These are phyloP conservation scores for Vigna radiata DNA, from an alignment of 306 rosid species.

Conservation along the genomic window DNA sequence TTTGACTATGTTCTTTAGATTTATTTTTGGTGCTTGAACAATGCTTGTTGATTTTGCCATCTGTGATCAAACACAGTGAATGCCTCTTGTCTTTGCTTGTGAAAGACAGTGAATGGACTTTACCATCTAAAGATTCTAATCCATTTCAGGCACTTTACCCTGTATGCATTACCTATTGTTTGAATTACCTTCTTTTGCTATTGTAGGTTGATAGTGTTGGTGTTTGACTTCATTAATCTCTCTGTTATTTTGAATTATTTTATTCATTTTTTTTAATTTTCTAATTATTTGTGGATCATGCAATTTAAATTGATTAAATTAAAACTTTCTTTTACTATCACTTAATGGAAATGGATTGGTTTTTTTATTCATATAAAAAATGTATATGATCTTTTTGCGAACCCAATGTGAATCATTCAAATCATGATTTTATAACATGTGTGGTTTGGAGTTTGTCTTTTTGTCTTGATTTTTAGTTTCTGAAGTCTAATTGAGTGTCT, in stretches of 20 bases:
- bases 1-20: neutral
- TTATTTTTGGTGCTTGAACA: neutral
- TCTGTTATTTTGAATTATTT: neutral
- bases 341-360: neutral
- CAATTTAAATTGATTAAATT: no score
- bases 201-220: neutral
- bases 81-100: neutral
- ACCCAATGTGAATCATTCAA: neutral
- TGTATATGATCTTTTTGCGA: neutral
- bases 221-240: neutral
- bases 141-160: neutral
- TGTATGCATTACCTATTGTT: constrained; percentile 11
- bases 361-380: neutral
- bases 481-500: constrained; percentile 4
- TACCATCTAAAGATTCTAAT: neutral
- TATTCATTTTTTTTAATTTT: no score
- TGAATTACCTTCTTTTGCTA: neutral
- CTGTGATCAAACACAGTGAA: neutral
- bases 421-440: neutral
- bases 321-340: neutral
- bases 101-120: neutral
- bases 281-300: neutral
- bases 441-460: neutral
- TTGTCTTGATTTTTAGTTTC: constrained; percentile 14
- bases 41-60: neutral